phyloP scores from a whole-genome alignment of 2,329 filamentous ascomycete genomes.

The Colletotrichum lindemuthianum region DNA sequence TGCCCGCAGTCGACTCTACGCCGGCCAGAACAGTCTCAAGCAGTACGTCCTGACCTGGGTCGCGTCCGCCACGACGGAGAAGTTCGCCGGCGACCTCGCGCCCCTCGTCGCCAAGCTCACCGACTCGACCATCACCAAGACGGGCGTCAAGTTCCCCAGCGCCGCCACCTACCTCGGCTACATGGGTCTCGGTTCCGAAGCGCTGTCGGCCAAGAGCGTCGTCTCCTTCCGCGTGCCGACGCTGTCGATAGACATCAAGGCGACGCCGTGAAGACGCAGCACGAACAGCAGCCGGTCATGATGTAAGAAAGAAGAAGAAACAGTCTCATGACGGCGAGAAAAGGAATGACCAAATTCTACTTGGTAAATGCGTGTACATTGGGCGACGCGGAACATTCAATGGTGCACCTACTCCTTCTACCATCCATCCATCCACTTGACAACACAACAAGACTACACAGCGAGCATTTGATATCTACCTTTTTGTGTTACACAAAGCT shows the following conservation, averaged over 20 bases:
- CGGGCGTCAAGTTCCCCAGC: constrained; percentile 48
- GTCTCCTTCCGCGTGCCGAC: constrained; percentile 60
- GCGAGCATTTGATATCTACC: constrained; percentile 35
- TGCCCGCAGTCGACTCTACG: constrained; percentile 52
- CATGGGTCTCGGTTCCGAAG: constrained; percentile 62
- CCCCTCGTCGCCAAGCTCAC: constrained; percentile 56
- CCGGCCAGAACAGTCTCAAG: constrained; percentile 49
- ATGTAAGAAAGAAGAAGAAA: not conserved
- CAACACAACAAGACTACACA: constrained; percentile 1
- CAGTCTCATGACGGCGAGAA: not conserved
- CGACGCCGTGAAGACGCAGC: not conserved
- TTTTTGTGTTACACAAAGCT: not conserved
- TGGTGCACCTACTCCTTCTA: not conserved
- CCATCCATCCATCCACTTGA: too few species aligned
- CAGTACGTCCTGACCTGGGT: constrained; percentile 64
- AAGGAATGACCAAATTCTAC: constrained; percentile 10
- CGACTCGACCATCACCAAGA: constrained; percentile 35
- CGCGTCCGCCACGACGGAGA: constrained; percentile 45
- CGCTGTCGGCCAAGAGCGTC: constrained; percentile 52
- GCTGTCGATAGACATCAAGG: constrained; percentile 47
- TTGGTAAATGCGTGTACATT: too few species aligned
- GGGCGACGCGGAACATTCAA: too few species aligned
- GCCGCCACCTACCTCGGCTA: constrained; percentile 60
- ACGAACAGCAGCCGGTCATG: not conserved
- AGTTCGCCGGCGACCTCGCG: constrained; percentile 58